Base-by-base conservation (phyloP, 139 green algal genomes). In the Tetradesmus lagerheimii region DNA sequence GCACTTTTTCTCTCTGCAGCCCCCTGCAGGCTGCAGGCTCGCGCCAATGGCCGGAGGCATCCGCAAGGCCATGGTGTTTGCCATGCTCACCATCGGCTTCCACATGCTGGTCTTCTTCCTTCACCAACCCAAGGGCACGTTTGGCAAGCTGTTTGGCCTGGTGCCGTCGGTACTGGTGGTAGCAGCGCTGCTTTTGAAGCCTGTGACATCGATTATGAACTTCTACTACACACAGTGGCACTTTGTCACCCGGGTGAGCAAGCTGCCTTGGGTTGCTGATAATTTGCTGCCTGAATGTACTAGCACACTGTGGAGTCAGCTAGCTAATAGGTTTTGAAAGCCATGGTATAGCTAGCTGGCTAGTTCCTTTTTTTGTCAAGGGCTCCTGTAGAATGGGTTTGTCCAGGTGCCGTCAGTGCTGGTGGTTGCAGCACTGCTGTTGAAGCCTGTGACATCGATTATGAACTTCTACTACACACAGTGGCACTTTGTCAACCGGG, bases 1-100 rank as follows among this genome's bases (percentile, higher is more conserved):
- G 20, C 62, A 29, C 23, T 39, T 78, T 37, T 41, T 37, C 15
- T 20, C 27, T 4, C 3, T 84, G 78, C 78, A 75, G 39, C 85
- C 85, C 23, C 50, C 86, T 15, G 23, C 76, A 16, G 74, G 74
- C 41, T 90, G 86, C 77, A 66, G 1, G 8, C 50, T 75, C 9
- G 35, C 86, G 12, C 50, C 47, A 1, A 15, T 31, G 25, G 77
- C 64, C 1, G 47, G 23, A 45, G 14, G 14, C 35, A 90, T 90
- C 50, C 86, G 86, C 50, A 45, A 6, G 29, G 50, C 27, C 25
- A 77, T 90, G 86, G 86, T 90, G 0, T 90, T 62, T 41, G 76
- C 86, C 35, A 57, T 90, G 76, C 37, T 90, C 16, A 90, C 86
- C 12, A 84, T 90, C 4, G 86, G n/a, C 76, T 90, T 90, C 86